These are phyloP conservation scores for Ogataea allantospora DNA, from an alignment of 805 yeast genomes.

Conservation along the genomic window DNA sequence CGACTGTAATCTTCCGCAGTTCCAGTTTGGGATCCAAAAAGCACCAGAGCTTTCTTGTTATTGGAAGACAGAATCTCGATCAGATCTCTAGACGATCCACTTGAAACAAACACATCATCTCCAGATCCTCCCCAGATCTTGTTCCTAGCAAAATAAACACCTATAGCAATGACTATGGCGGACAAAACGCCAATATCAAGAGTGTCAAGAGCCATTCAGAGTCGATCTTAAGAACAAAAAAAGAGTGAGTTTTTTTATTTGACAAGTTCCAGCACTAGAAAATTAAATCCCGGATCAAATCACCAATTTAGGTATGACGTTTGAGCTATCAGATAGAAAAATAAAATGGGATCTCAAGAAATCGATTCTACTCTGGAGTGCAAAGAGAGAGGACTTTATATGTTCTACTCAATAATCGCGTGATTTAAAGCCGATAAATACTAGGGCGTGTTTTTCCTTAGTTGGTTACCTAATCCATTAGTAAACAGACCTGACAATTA, in stretches of 20 bases:
- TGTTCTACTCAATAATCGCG: constrained; percentile 3
- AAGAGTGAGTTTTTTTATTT: constrained; percentile 5
- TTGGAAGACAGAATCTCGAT: constrained; percentile 55
- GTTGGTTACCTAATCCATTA: constrained; percentile 7
- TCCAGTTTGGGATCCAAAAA: constrained; percentile 96
- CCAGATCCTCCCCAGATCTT: constrained; percentile 41
- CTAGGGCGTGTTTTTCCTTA: constrained; percentile 3
- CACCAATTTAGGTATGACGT: constrained; percentile 1
- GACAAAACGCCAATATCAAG: constrained; percentile 68
- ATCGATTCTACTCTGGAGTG: neutral
- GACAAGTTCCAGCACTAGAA: constrained; percentile 9
- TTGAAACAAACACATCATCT: constrained; percentile 19
- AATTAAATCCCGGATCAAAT: constrained; percentile 7
- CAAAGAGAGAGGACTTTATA: neutral
- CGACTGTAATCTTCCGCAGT: constrained; percentile 97
- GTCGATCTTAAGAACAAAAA: neutral
- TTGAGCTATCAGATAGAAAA: neutral
- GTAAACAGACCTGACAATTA: constrained; percentile 4
- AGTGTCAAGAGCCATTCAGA: constrained; percentile 61
- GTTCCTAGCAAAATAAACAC: constrained; percentile 68
- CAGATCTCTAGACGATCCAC: constrained; percentile 54
- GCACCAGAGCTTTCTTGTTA: constrained; percentile 72
- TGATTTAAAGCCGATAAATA: constrained; percentile 14
- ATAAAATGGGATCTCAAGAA: neutral
- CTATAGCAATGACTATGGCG: constrained; percentile 62